A percentile compares a stretch with the other conserved stretches of the same genome.
Evolutionary conservation across 805 yeast genomes (phyloP).

Genomic region (Phaffomyces antillensis): DNA sequence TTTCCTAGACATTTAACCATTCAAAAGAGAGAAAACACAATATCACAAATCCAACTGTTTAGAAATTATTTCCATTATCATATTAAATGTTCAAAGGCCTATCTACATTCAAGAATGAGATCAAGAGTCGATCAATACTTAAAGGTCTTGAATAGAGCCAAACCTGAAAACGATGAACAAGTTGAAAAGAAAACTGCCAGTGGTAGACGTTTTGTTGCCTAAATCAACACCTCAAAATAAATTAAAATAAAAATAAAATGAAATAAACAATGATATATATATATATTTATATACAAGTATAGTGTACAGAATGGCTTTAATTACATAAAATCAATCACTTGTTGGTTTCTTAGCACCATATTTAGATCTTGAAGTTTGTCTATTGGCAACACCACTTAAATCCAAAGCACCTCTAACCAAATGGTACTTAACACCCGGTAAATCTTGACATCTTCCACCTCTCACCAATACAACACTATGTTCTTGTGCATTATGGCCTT

Average conservation of each 20-base stretch:
- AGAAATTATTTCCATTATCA: conserved; percentile 98
- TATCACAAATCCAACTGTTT: conserved; percentile 85
- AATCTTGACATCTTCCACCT: conserved; percentile 98
- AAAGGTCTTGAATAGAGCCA: conserved; percentile 93
- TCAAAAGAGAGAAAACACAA: conserved; percentile 75
- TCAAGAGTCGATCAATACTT: conserved; percentile 88
- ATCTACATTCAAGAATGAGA: conserved; percentile 97
- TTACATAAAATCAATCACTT: conserved; percentile 22
- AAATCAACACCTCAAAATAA: not conserved
- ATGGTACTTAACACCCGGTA: conserved; percentile 97
- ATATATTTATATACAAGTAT: conserved; percentile 7
- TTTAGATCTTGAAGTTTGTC: conserved; percentile 83
- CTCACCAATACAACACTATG: conserved; percentile 93
- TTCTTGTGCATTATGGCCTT: conserved; percentile 97
- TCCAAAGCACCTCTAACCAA: conserved; percentile 90
- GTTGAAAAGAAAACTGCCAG: conserved; percentile 33
- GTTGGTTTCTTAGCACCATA: conserved; percentile 89
- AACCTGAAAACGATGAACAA: conserved; percentile 81
- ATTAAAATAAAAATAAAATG: no score
- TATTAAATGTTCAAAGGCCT: conserved; percentile 96
- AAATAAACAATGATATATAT: conserved; percentile 1
- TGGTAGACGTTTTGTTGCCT: conserved; percentile 23
- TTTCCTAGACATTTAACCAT: conserved; percentile 72
- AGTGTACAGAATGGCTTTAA: not conserved
- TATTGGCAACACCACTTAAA: conserved; percentile 89